A percentile compares a stretch with the other conserved stretches of the same genome.
Conservation (phyloP, 176 grass and related monocot species). For the Carex pumila region DNA sequence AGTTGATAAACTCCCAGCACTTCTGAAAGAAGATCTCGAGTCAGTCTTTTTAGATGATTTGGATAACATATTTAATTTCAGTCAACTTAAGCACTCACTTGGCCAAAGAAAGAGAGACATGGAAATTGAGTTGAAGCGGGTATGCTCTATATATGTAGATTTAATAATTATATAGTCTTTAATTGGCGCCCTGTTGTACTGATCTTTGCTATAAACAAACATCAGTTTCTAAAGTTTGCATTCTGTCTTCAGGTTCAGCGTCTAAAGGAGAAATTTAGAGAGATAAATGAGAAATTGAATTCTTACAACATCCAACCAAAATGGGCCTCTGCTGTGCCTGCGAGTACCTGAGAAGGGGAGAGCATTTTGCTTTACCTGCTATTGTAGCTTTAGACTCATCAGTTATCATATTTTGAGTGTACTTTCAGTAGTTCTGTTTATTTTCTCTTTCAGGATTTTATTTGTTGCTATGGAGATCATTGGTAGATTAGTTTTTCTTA, state of each 20-base stretch:
- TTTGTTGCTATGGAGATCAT: not conserved
- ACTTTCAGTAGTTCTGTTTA: not conserved
- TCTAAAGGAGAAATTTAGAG: slow-evolving; percentile 76
- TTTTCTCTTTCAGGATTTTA: not conserved
- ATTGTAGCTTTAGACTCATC: not conserved
- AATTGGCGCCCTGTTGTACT: not conserved
- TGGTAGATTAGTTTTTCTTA: not conserved
- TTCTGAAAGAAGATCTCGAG: slow-evolving; percentile 84
- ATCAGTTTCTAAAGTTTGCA: not conserved
- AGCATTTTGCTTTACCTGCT: not conserved
- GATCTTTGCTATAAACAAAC: slow-evolving; percentile 3
- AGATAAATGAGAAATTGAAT: slow-evolving; percentile 74
- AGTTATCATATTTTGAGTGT: not conserved
- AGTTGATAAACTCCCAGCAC: slow-evolving; percentile 76
- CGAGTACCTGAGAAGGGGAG: not conserved
- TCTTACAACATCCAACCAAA: slow-evolving; percentile 31
- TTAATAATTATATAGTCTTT: not conserved
- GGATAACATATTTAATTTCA: slow-evolving; percentile 64
- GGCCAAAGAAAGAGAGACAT: slow-evolving; percentile 57
- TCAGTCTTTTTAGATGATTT: slow-evolving; percentile 63
- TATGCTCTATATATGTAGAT: slow-evolving; percentile 17
- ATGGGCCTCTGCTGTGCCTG: not conserved
- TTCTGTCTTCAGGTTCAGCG: slow-evolving; percentile 55
- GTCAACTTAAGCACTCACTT: slow-evolving; percentile 48
- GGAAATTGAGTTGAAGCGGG: slow-evolving; percentile 68